Evolutionary conservation across 2,329 filamentous ascomycete genomes (phyloP), one percentile per base, ranked within the genome.

Genomic region (Aspergillus sp.): DNA sequence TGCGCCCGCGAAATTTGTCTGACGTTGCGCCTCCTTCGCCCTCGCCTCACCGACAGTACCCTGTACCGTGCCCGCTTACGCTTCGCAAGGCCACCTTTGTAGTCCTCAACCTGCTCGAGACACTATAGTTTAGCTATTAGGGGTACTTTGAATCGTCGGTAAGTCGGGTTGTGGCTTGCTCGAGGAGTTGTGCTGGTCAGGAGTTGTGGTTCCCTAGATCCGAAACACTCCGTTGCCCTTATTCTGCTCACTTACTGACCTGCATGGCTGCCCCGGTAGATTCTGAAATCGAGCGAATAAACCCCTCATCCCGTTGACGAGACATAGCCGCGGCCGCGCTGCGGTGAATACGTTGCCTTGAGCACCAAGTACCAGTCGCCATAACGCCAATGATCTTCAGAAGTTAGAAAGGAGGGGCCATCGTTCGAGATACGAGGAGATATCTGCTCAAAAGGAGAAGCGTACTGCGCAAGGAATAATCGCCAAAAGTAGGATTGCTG

Each of bases 31-130:
- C 58, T 57, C 58, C 55, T 54, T 66, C 61, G 63, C 60, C 59
- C 54, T 56, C 57, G 60, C 56, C 63, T 56, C 57, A 58, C 61
- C 63, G 61, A 62, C 60, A 51, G 37, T 22, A 49, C 60, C 58
- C 58, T 55, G 59, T 41, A 50, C 51, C 58, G 55, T 40, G 47
- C 46, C 42, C 52, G 41, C 51, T 42, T 47, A 46, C 40, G 11
- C 40, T 15, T 19, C 17, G 42, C 24, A 44, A 41, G 30, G 17
- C 40, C 37, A 15, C 49, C 44, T 33, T 56, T 48, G 53, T 39
- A 39, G 42, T 12, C 24, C 27, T 55, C 15, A 27, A 48, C 1
- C 44, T 6, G n/a, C 8, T 5, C 5, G 27, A 15, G 13, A 24
- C 20, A 13, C 12, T 17, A 30, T 27, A 27, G 4, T 9, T 2